Evolutionary conservation across 192 early-diverging fungal genomes (phyloP), one percentile per base, ranked within the genome.

Genomic region (Coemansia sp.): DNA sequence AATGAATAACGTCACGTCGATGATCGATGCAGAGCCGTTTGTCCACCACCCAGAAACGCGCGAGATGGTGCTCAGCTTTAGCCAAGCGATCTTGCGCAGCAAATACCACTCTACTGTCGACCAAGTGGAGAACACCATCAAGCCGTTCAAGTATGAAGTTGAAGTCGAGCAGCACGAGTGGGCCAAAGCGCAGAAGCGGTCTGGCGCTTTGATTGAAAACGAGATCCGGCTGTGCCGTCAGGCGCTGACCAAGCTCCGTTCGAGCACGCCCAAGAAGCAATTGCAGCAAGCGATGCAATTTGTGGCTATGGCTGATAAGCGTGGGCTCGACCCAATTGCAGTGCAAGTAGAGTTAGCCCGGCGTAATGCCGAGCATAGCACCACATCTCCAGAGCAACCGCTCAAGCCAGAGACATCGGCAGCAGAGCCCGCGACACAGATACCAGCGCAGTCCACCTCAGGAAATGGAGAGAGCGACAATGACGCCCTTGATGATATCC

Each of bases 101-200:
- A 95, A 96, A 61, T 95, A 93, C 84, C 89, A 93, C 39, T 85
- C 92, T 4, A 93, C 96, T 6, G 89, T 95, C 10, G 97, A 98
- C 73, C 96, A 98, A 81, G 97, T 99, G 8, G 97, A 99, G 68
- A 99, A 98, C 85, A 97, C 95, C 2, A 95, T 99, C 80, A 99
- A 99, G 79, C 97, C 96, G 15, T 96, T 93, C 86, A 99, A 99
- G 84, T 96, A 94, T 68, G 97, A 99, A 81, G 93, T 98, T 11
- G 97, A 99, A 72, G 88, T 91, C 38, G 89, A 91, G 21, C 92
- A 94, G 27, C 85, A 88, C 60, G 97, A 99, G 77, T 99, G 97
- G 97, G 77, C 81, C 19, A 94, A 97, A 64, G 97, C 94, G 12
- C 88, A 90, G 63, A 92, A 91, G 70, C 88, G 94, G 31, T 86